Percentiles rank a stretch among this genome's conserved stretches.
These are phyloP conservation scores for Physcomitrium patens DNA, from an alignment of 225 moss, liverwort and hornwort genomes.

Conservation along the genomic window DNA sequence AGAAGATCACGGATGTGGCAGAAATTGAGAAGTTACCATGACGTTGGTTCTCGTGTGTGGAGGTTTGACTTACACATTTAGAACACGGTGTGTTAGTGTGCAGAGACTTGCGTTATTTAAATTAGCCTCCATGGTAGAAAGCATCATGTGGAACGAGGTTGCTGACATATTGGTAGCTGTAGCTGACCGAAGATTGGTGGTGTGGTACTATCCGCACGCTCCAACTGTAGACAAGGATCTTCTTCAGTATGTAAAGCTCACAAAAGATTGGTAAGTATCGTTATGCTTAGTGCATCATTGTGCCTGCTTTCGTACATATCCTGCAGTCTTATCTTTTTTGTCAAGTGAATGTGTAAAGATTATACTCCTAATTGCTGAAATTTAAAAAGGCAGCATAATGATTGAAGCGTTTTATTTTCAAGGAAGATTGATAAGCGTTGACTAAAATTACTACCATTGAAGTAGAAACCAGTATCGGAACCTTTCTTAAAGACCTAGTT, in stretches of 20 bases:
- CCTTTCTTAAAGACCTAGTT: neutral
- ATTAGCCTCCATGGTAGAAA: conserved; percentile 79
- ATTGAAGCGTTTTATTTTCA: neutral
- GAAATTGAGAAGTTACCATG: conserved; percentile 3
- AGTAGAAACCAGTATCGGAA: neutral
- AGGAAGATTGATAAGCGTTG: neutral
- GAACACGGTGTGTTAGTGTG: neutral
- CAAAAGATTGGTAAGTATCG: conserved; percentile 72
- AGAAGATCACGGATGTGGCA: neutral
- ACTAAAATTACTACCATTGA: neutral
- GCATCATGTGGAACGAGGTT: conserved; percentile 83
- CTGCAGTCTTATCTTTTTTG: neutral
- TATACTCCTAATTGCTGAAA: neutral
- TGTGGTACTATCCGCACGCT: conserved; percentile 89
- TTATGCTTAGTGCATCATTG: neutral
- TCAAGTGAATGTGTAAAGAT: neutral
- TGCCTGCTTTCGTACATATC: neutral
- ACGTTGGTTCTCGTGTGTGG: conserved; percentile 1
- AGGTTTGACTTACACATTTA: neutral
- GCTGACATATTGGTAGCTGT: conserved; percentile 68
- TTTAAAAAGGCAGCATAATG: neutral
- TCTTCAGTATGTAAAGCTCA: conserved; percentile 73
- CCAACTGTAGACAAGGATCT: conserved; percentile 79
- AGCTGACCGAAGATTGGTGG: conserved; percentile 67
- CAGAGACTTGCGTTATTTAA: conserved; percentile 77